These are phyloP conservation scores for Malus asiatica DNA, from an alignment of 306 rosid genomes.

Conservation along the genomic window DNA sequence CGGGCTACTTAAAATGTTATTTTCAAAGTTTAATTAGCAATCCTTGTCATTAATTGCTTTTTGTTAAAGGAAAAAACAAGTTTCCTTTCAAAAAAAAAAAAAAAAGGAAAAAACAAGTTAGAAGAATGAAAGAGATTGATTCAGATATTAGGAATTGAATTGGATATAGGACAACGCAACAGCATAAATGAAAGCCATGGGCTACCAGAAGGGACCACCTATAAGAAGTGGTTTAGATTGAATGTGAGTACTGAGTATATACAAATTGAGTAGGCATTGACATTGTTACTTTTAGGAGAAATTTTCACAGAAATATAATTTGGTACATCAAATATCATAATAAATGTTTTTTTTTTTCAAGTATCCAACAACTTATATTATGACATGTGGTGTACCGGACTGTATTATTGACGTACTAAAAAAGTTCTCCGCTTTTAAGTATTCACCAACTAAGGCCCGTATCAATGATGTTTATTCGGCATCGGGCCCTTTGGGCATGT, in stretches of 20 bases:
- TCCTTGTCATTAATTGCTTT: background rate
- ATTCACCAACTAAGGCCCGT: background rate
- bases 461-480: background rate
- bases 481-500: background rate
- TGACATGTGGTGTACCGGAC: rapidly evolving
- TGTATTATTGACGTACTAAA: rapidly evolving
- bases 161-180: background rate
- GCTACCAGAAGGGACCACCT: background rate
- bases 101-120: background rate
- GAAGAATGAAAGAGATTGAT: background rate
- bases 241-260: background rate
- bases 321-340: too few species aligned
- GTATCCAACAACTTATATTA: too few species aligned
- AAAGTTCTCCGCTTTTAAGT: background rate
- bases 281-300: background rate
- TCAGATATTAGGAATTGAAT: background rate
- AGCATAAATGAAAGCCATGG: background rate
- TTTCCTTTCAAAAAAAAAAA: too few species aligned
- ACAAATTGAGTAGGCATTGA: background rate
- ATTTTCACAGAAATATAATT: too few species aligned
- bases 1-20: background rate
- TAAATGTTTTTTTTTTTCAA: rapidly evolving
- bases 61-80: background rate
- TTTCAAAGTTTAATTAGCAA: background rate
- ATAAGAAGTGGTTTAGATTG: background rate